Evolutionary conservation across 345 rosid genomes (phyloP).

Genomic region (Ceriops decandra): DNA sequence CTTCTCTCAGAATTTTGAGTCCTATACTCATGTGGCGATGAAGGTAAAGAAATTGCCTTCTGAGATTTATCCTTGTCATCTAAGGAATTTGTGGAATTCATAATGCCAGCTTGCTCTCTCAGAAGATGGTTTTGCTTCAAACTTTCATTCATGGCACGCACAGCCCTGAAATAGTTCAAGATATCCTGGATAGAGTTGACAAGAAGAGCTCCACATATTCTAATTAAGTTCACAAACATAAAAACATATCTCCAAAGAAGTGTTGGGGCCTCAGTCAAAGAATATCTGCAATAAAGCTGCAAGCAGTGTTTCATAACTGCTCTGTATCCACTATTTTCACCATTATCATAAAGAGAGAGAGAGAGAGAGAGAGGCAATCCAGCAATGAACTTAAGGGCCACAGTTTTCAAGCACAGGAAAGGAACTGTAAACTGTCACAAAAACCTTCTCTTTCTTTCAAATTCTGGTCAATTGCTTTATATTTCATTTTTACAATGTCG

Average conservation of each 20-base stretch:
- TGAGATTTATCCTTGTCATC: conserved; percentile 60
- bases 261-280: background rate
- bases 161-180: conserved; percentile 71
- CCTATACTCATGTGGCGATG: conserved; percentile 81
- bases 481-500: no score
- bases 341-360: no score
- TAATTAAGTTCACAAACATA: background rate
- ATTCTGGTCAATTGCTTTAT: no score
- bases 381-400: no score
- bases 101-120: conserved; percentile 53
- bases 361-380: no score
- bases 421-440: no score
- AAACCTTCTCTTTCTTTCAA: no score
- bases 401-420: no score
- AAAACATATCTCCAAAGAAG: background rate
- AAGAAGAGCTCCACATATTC: background rate
- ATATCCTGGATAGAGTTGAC: conserved; percentile 1
- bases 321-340: no score
- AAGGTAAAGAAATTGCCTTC: conserved; percentile 87
- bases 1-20: conserved; percentile 55
- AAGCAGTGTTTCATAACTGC: no score
- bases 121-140: conserved; percentile 84
- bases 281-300: no score
- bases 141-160: conserved; percentile 90
- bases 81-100: conserved; percentile 45